Evolutionary conservation across 768 basidiomycete genomes (phyloP).

Genomic region (Russula emetica): DNA sequence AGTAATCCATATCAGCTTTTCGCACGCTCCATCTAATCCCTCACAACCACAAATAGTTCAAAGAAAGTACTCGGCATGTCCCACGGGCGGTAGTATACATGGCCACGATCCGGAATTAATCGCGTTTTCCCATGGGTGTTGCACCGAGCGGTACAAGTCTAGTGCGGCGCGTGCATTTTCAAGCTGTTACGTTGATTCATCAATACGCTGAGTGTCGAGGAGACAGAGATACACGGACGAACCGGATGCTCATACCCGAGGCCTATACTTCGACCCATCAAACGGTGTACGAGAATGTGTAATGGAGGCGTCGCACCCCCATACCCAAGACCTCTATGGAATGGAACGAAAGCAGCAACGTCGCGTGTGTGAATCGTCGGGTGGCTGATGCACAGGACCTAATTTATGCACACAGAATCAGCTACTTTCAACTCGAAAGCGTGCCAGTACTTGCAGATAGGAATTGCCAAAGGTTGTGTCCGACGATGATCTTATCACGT

Average conservation of each 20-base stretch:
- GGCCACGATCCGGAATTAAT: conserved; percentile 49
- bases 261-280: conserved; percentile 46
- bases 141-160: conserved; percentile 50
- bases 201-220: not conserved
- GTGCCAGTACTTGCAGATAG: conserved; percentile 41
- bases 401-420: conserved; percentile 1
- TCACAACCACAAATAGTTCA: not conserved
- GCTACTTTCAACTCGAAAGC: conserved; percentile 7
- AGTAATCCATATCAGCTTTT: conserved; percentile 12
- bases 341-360: conserved; percentile 48
- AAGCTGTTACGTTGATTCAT: conserved; percentile 33
- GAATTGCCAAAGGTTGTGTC: conserved; percentile 52
- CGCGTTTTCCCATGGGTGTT: conserved; percentile 46
- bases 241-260: conserved; percentile 46
- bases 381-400: conserved; percentile 52
- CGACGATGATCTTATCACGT: conserved; percentile 48
- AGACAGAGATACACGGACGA: conserved; percentile 28
- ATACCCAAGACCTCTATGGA: conserved; percentile 41
- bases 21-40: not conserved
- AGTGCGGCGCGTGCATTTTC: conserved; percentile 49
- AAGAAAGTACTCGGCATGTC: conserved; percentile 25
- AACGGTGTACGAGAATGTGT: conserved; percentile 40
- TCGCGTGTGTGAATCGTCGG: conserved; percentile 52
- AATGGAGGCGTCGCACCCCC: conserved; percentile 36
- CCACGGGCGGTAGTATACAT: conserved; percentile 25